Base-by-base conservation (phyloP, 2,329 filamentous ascomycete genomes). In the Xylaria sp. region DNA sequence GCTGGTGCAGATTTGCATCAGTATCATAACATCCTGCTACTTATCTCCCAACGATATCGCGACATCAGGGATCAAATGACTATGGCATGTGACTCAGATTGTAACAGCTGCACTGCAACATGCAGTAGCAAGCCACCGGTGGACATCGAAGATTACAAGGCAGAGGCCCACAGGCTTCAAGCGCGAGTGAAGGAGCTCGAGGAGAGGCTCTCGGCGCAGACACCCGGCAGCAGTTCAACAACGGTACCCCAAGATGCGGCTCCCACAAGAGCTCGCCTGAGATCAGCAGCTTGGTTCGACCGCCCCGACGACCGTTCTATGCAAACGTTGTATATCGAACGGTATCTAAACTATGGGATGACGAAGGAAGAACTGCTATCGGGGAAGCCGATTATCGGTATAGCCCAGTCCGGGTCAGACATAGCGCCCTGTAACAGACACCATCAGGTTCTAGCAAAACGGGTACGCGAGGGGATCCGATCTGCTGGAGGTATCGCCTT, bases 381-480 rank as follows among this genome's bases (percentile, higher is more conserved):
- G 1, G 82, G 81, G 1, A 85, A 83, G 71, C 84, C 84, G 23
- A 83, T 86, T 70, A 84, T 86, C 70, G 84, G 84, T 51, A 86
- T 86, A 68, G 84, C 84, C 1, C 84, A 86, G 77, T 83, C 84
- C 0, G 84, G 84, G 3, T 86, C 84, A 4, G 84, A 86, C 70
- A 74, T 86, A 41, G 79, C 84, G 0, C 84, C 84, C 0, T 86
- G 84, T 74, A 86, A 86, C 74, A 80, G 83, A 9, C 81, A 86
- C 73, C 84, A 86, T 72, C 72, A 85, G 51, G 81, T 85, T 65
- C 77, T 86, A 37, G 82, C 82, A 6, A 85, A 86, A 75, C 79
- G 84, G 6, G 84, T 86, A 2, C 81, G 84, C 1, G 84, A 86
- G 68, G 84, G 84, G 0, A 86, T 86, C 72, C 80, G 83, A 12